Base-by-base conservation (phyloP, 2,329 filamentous ascomycete species). In the Akanthomyces uredinophilus region DNA sequence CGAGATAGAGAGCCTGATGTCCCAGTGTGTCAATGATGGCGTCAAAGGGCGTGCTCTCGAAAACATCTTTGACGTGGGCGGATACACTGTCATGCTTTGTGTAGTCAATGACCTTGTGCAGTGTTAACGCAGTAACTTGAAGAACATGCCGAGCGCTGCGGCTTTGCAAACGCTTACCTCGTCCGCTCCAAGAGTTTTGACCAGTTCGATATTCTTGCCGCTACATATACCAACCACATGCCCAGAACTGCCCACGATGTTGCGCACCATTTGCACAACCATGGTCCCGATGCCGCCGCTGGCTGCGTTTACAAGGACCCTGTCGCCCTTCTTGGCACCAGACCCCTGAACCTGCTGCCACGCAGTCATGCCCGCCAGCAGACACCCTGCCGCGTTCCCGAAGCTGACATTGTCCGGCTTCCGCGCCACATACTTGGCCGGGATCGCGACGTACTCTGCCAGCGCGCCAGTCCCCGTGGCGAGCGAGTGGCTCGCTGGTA, bases 1-100 rank as follows among this genome's bases (percentile, higher is more conserved):
- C 63, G 10, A 66, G 62, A 66, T 79, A 84, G 22, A 84, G 70
- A 2, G 77, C 68, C 51, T 82, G 78, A 24, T 75, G 75, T 14
- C 82, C 82, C 5, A 79, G 74, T 50, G 77, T 79, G 66, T 85
- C 82, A 50, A 83, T 74, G 57, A 84, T 76, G 49, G 77, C 67
- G 66, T 83, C 74, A 50, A 79, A 76, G 0, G 72, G 64, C n/a
- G 65, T 37, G 24, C 64, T 41, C 4, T 65, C 68, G 66, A 73
- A 80, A 50, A 66, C 56, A 8, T 67, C 59, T 0, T 69, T 67
- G 10, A 82, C 69, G 37, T 75, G 65, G 0, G 68, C 64, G 1
- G 77, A 65, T 1, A 84, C 67, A 5, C 73, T 65, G 0, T 69
- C 64, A 62, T 79, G 71, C 7, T 71, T 67, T 5, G 67, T 70